phyloP scores from a whole-genome alignment of 2,329 filamentous ascomycete species.

The Calonectria fujianensis region DNA sequence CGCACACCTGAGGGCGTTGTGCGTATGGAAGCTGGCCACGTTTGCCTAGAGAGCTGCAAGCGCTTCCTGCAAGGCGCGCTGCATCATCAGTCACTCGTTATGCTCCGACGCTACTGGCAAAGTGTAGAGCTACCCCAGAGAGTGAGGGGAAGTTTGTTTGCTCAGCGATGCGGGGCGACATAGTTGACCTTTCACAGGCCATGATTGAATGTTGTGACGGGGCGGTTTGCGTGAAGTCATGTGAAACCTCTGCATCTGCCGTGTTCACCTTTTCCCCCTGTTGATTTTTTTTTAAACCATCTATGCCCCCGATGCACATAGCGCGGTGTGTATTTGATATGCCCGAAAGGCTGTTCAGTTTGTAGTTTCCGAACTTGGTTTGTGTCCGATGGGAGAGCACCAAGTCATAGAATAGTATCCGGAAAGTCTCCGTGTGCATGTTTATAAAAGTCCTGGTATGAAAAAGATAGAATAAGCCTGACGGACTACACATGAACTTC shows the following conservation, averaged over 20 bases:
- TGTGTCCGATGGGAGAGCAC: conserved; percentile 40
- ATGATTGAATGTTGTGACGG: conserved; percentile 11
- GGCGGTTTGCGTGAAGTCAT: conserved; percentile 16
- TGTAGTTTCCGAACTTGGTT: conserved; percentile 27
- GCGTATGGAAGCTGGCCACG: conserved; percentile 56
- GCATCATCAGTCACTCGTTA: conserved; percentile 29
- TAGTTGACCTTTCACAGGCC: conserved; percentile 17
- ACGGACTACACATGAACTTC: background rate
- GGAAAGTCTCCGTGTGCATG: conserved; percentile 58
- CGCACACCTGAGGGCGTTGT: conserved; percentile 45
- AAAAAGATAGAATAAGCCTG: conserved; percentile 16
- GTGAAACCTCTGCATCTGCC: conserved; percentile 4
- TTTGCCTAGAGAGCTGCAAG: conserved; percentile 48
- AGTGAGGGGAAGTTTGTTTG: conserved; percentile 27
- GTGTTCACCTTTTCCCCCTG: background rate
- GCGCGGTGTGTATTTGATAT: conserved; percentile 8
- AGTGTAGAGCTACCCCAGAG: conserved; percentile 25
- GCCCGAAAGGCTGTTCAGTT: conserved; percentile 18
- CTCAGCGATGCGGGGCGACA: conserved; percentile 16
- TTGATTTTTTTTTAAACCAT: background rate
- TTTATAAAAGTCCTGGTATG: conserved; percentile 45
- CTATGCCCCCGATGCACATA: conserved; percentile 14
- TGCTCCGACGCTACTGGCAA: conserved; percentile 31
- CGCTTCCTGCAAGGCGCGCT: conserved; percentile 32
- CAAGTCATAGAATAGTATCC: conserved; percentile 51